Base-by-base conservation (phyloP, 2,329 filamentous ascomycete genomes). In the Venturia nashicola region DNA sequence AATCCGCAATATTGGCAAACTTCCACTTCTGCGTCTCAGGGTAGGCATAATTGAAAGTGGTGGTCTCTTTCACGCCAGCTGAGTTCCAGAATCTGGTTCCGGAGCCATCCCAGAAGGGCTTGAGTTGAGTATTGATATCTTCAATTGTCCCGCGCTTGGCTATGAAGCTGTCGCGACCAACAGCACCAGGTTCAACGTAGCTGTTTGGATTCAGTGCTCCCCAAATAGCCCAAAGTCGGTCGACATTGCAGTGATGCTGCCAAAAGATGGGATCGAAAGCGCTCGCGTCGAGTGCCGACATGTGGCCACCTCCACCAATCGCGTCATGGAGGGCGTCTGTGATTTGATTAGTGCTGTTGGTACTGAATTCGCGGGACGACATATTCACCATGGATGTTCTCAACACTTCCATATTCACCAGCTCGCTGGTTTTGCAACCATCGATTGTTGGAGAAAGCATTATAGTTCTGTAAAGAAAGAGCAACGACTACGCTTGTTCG, bases 361-460 rank as follows among this genome's bases (percentile, higher is more conserved):
- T 27, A 27, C 44, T 23, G 20, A 27, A 2, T 27, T 48, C 20
- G n/a, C 20, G 5, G 20, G 4, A 11, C 5, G 9, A 9, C 1
- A 20, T 48, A 46, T 18, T 55, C 32, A 55, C 32, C 51, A 40
- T 64, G 62, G 14, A 64, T 51, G 23, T 43, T 46, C n/a, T 64
- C 62, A 27, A 64, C 2, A 55, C 55, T 89, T 8, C 90, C 87
- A 8, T 44, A 57, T 12, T 27, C 23, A n/a, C 44, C 57, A 64
- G 39, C 59, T 36, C 27, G 51, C 42, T 43, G 39, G 16, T 59
- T 39, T 39, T n/a, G 18, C n/a, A 39, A 23, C 32, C 27, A 63
- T 23, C 46, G n/a, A 16, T 55, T 42, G 23, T 63, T 59, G n/a
- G 14, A 36, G 55, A 63, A 63, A 34, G 61, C 34, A 18, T 36